phyloP scores from a whole-genome alignment of 306 rosid species.

The Trichosanthes truncata region DNA sequence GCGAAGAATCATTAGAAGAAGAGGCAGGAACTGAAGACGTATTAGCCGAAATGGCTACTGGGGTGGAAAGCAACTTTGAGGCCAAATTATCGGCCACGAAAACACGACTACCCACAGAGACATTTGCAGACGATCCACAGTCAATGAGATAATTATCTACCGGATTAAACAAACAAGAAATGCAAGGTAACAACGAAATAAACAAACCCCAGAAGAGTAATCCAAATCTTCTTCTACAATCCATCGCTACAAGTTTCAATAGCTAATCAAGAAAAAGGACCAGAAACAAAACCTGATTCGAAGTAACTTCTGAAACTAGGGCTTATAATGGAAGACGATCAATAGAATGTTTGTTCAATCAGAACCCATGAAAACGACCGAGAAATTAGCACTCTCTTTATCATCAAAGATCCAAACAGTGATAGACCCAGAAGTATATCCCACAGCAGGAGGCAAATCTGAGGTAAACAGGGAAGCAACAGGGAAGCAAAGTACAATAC shows the following conservation, averaged over 20 bases:
- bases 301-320: slow-evolving; percentile 3
- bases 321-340: not conserved
- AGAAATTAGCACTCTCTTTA: not conserved
- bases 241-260: slow-evolving; percentile 25
- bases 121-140: slow-evolving; percentile 51
- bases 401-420: slow-evolving; percentile 13
- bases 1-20: slow-evolving; percentile 29
- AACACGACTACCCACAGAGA: slow-evolving; percentile 42
- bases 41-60: slow-evolving; percentile 42
- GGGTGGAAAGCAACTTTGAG: slow-evolving; percentile 48
- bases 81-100: slow-evolving; percentile 50
- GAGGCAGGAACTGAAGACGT: slow-evolving; percentile 24
- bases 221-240: slow-evolving; percentile 27
- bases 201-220: slow-evolving; percentile 32
- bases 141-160: slow-evolving; percentile 62
- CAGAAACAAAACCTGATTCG: not conserved
- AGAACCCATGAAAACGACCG: slow-evolving; percentile 15
- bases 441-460: slow-evolving; percentile 1
- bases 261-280: slow-evolving; percentile 1
- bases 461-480: slow-evolving; percentile 3
- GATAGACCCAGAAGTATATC: slow-evolving; percentile 15
- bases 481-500: slow-evolving; percentile 4
- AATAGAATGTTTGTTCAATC: slow-evolving; percentile 2
- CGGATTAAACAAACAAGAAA: slow-evolving; percentile 44
- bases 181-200: slow-evolving; percentile 30